Conservation (phyloP, 169 alveolate species). For the Eimeria acervulina region DNA sequence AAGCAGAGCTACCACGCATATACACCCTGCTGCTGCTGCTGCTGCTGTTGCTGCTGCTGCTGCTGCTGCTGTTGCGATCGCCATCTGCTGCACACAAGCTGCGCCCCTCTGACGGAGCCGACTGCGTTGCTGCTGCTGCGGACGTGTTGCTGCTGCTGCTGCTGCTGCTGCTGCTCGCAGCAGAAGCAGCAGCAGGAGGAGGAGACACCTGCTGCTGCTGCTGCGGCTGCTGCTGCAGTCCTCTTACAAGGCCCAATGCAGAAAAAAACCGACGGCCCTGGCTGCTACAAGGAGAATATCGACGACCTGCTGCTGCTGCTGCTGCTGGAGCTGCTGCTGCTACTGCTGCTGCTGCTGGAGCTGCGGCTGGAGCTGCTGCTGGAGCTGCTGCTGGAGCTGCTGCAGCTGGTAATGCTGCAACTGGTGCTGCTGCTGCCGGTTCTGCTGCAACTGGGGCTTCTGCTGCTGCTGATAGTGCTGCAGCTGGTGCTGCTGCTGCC, state of each 20-base stretch:
- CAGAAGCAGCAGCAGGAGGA: too few relatives aligned
- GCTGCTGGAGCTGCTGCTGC: neutral
- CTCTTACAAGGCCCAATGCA: neutral
- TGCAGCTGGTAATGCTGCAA: too few relatives aligned
- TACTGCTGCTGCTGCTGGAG: neutral
- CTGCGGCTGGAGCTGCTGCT: too few relatives aligned
- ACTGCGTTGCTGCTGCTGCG: neutral
- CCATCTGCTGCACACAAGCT: neutral
- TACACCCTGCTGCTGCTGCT: neutral
- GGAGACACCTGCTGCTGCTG: too few relatives aligned
- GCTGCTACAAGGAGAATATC: neutral
- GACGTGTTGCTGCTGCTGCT: too few relatives aligned
- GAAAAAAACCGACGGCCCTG: constrained; percentile 25
- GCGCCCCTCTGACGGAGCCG: neutral
- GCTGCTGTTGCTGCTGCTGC: constrained; percentile 22
- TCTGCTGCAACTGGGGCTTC: too few relatives aligned
- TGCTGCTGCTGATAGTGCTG: neutral
- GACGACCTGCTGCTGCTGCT: constrained; percentile 19
- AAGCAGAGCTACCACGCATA: neutral
- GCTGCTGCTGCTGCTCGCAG: too few relatives aligned
- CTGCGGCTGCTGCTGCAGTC: too few relatives aligned
- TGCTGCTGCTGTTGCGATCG: neutral
- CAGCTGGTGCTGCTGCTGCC: neutral
- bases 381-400: too few relatives aligned
- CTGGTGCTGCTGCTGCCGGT: too few relatives aligned